Percentiles rank a stretch among this genome's conserved stretches.
These are phyloP conservation scores for Rhynchosporium graminicola DNA, from an alignment of 2,329 filamentous ascomycete genomes.

Conservation along the genomic window DNA sequence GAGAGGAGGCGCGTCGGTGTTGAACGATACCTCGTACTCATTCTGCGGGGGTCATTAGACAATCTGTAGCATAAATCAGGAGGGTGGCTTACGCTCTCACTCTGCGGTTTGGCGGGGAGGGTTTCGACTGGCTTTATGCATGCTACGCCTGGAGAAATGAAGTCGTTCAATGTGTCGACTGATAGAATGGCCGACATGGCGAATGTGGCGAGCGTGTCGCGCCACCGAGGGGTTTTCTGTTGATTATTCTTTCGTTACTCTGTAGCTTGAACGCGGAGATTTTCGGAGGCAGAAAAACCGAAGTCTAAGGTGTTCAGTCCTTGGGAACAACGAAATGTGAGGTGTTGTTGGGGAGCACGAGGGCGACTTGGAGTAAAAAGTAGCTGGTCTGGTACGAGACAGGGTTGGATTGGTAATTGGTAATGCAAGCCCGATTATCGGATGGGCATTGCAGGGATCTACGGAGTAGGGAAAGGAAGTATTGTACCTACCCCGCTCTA, in stretches of 20 bases:
- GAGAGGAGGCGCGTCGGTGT: conserved; percentile 67
- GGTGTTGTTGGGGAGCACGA: not conserved
- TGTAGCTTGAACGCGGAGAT: not conserved
- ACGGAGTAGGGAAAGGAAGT: no score
- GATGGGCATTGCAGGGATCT: conserved; percentile 5
- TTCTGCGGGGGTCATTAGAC: conserved; percentile 27
- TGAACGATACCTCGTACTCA: conserved; percentile 84
- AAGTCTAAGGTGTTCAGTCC: not conserved
- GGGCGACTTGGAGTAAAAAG: not conserved
- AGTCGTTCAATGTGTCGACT: conserved; percentile 96
- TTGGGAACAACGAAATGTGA: conserved; percentile 2
- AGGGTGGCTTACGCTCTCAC: conserved; percentile 42
- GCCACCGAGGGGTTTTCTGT: conserved; percentile 1
- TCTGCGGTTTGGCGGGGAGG: conserved; percentile 62
- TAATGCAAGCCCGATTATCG: conserved; percentile 15
- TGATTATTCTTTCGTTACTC: not conserved
- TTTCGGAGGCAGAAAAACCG: not conserved
- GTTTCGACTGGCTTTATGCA: conserved; percentile 98
- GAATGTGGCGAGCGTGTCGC: conserved; percentile 24
- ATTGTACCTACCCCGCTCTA: not conserved
- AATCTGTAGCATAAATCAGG: not conserved
- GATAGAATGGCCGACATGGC: conserved; percentile 92
- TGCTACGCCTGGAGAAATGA: conserved; percentile 95
- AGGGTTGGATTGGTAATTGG: not conserved
- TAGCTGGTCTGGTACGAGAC: not conserved